phyloP scores from a whole-genome alignment of 176 grass and related monocot genomes.

The Poa annua region DNA sequence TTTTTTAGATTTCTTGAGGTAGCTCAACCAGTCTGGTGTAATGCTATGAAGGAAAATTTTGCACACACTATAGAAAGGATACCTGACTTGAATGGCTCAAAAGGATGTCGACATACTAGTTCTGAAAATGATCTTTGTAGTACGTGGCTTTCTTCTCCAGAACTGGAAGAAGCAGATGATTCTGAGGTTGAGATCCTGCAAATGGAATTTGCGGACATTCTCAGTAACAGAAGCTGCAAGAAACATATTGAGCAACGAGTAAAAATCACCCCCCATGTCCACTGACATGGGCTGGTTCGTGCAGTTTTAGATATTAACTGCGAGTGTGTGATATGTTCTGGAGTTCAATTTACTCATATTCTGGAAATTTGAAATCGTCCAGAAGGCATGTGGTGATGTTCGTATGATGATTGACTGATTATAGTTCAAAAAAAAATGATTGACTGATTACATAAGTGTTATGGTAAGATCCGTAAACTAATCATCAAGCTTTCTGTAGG shows the following conservation, averaged over 20 bases:
- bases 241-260: background rate
- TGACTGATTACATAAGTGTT: background rate
- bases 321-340: background rate
- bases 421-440: no score
- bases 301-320: slow-evolving; percentile 9
- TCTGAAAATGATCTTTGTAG: slow-evolving; percentile 43
- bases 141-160: slow-evolving; percentile 11
- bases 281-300: slow-evolving; percentile 1
- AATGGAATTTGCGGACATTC: slow-evolving; percentile 19
- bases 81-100: slow-evolving; percentile 23
- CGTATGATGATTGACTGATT: slow-evolving; percentile 2
- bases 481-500: background rate
- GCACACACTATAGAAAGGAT: slow-evolving; percentile 26
- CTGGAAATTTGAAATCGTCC: background rate
- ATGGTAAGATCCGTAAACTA: background rate
- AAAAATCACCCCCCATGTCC: background rate
- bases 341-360: background rate
- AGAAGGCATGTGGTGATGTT: background rate
- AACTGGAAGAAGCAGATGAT: slow-evolving; percentile 23
- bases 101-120: slow-evolving; percentile 31
- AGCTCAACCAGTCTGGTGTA: slow-evolving; percentile 66
- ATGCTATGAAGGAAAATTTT: slow-evolving; percentile 54
- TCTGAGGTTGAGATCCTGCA: slow-evolving; percentile 52
- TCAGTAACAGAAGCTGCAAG: slow-evolving; percentile 16
- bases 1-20: slow-evolving; percentile 63